phyloP scores from a whole-genome alignment of 768 basidiomycete genomes.

The Pholiota molesta region DNA sequence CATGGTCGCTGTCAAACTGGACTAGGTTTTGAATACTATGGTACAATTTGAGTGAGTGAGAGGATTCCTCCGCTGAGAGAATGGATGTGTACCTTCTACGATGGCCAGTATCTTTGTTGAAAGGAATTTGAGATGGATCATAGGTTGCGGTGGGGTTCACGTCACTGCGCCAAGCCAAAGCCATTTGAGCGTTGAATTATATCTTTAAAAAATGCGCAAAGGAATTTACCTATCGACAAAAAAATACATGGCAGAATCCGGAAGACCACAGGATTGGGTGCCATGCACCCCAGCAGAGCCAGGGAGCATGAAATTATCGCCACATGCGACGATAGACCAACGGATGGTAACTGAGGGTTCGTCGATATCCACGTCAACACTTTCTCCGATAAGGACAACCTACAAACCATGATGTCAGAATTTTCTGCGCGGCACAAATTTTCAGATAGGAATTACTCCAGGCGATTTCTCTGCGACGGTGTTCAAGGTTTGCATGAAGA shows the following conservation, averaged over 20 bases:
- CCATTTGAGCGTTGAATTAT: not conserved
- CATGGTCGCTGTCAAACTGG: conserved; percentile 60
- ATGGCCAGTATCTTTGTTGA: conserved; percentile 39
- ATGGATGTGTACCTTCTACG: conserved; percentile 39
- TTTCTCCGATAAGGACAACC: conserved; percentile 59
- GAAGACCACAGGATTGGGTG: conserved; percentile 48
- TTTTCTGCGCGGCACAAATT: not conserved
- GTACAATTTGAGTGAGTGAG: not conserved
- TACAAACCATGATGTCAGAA: conserved; percentile 25
- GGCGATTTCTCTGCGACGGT: conserved; percentile 42
- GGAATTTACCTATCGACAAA: conserved; percentile 50
- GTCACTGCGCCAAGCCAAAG: conserved; percentile 27
- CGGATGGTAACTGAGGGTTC: conserved; percentile 58
- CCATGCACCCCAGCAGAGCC: conserved; percentile 51
- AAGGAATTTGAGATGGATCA: conserved; percentile 50
- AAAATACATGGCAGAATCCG: conserved; percentile 41
- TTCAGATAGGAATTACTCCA: conserved; percentile 39
- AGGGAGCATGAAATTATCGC: conserved; percentile 43
- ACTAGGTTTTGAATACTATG: conserved; percentile 55
- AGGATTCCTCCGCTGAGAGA: not conserved
- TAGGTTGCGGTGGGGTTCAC: conserved; percentile 41
- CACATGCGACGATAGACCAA: conserved; percentile 60
- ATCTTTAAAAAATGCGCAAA: conserved; percentile 12
- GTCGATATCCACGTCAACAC: conserved; percentile 60
- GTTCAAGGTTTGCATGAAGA: conserved; percentile 43